Percentiles rank a stretch among this genome's conserved stretches.
phyloP scores from a whole-genome alignment of 2,329 filamentous ascomycete genomes.

The Xylaria sp. region DNA sequence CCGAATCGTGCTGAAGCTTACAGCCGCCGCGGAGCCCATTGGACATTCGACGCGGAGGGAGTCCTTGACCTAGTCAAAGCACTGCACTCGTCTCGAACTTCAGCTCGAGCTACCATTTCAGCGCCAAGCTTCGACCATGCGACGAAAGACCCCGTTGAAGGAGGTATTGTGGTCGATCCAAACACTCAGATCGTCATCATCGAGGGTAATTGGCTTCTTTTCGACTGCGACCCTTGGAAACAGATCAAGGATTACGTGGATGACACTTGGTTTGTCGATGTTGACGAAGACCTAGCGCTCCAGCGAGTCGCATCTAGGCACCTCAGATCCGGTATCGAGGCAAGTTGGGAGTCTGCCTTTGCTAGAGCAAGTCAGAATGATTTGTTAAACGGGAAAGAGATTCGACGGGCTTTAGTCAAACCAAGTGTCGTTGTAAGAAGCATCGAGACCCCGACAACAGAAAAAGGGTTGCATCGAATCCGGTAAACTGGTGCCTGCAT shows the following conservation, averaged over 20 bases:
- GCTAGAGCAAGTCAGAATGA: background rate
- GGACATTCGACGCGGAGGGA: background rate
- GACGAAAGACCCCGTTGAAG: background rate
- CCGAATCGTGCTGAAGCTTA: background rate
- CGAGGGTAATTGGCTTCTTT: background rate
- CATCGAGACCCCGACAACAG: background rate
- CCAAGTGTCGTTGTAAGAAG: background rate
- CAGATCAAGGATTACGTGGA: background rate
- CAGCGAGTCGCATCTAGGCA: background rate
- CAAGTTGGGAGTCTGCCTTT: background rate
- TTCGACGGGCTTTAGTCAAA: background rate
- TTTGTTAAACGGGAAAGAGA: background rate
- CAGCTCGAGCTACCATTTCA: background rate
- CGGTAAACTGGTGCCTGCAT: background rate
- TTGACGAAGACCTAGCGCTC: background rate
- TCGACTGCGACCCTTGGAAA: background rate
- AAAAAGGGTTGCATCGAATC: background rate
- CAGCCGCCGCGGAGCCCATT: background rate
- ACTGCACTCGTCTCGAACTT: background rate
- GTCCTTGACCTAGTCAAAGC: background rate
- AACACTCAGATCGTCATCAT: background rate
- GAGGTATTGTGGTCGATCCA: background rate
- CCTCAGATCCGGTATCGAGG: background rate
- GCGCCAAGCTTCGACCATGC: conserved; percentile 1
- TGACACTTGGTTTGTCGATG: conserved; percentile 1